These are phyloP conservation scores for Diplodia sapinea DNA, from an alignment of 2,329 filamentous ascomycete species.

Conservation along the genomic window DNA sequence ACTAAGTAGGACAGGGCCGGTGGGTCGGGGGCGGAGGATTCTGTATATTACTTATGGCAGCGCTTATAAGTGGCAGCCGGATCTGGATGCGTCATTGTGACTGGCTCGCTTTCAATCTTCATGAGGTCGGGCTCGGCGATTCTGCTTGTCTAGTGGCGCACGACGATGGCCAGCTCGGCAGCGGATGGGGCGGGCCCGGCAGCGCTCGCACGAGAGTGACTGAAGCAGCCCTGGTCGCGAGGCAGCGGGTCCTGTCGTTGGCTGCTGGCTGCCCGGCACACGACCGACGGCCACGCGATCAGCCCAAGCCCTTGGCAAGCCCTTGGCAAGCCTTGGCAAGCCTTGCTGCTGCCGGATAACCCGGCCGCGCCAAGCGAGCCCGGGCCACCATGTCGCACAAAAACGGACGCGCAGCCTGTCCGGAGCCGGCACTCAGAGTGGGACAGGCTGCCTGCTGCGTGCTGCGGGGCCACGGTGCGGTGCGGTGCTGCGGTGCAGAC, in stretches of 20 bases:
- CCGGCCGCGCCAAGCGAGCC: constrained; percentile 15
- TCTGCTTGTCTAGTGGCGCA: background rate
- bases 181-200: constrained; percentile 13
- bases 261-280: constrained; percentile 10
- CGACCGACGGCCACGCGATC: constrained; percentile 10
- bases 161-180: background rate
- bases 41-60: too few relatives aligned
- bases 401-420: constrained; percentile 16
- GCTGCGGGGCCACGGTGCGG: background rate
- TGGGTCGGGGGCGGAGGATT: constrained; percentile 10
- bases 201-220: constrained; percentile 9
- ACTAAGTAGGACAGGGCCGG: constrained; percentile 12
- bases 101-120: background rate
- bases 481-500: background rate
- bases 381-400: constrained; percentile 21
- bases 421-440: too few relatives aligned
- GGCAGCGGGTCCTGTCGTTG: background rate
- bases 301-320: background rate
- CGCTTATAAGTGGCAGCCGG: too few relatives aligned
- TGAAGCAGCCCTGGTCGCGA: background rate
- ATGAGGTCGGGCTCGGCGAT: background rate
- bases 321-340: too few relatives aligned
- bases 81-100: constrained; percentile 15
- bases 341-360: constrained; percentile 25
- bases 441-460: too few relatives aligned